These are phyloP conservation scores for Sarcodon sp. DNA, from an alignment of 768 basidiomycete genomes.

Conservation along the genomic window DNA sequence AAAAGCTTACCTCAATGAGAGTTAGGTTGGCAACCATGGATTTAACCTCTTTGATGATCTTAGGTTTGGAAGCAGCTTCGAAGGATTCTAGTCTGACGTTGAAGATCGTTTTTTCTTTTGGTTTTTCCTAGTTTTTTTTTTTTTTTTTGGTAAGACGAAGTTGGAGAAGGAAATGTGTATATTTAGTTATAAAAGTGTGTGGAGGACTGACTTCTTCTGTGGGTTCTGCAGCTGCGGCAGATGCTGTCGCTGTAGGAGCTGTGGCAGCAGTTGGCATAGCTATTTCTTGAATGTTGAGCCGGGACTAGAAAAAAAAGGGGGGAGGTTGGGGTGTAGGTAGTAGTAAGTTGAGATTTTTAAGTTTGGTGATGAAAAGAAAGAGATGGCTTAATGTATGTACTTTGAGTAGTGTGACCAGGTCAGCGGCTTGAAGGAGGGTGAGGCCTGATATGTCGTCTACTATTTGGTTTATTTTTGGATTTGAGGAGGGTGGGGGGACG, in stretches of 20 bases:
- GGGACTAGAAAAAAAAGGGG: no score
- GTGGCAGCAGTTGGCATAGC: constrained; percentile 76
- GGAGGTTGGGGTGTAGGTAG: no score
- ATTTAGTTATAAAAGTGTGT: neutral
- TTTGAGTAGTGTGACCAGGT: constrained; percentile 87
- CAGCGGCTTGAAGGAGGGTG: constrained; percentile 88
- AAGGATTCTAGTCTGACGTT: constrained; percentile 92
- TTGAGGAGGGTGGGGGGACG: constrained; percentile 31
- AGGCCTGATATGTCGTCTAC: constrained; percentile 88
- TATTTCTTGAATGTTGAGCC: constrained; percentile 95
- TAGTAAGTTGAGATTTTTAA: no score
- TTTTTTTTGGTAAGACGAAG: neutral
- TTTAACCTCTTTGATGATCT: constrained; percentile 97
- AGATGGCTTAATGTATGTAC: constrained; percentile 36
- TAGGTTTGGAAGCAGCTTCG: constrained; percentile 84
- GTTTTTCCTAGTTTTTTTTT: constrained; percentile 79
- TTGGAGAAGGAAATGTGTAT: neutral
- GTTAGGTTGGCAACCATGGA: constrained; percentile 91
- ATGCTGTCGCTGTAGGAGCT: constrained; percentile 39
- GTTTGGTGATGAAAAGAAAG: no score
- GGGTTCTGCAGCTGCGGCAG: constrained; percentile 46
- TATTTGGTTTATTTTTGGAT: constrained; percentile 66
- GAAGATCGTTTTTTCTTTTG: constrained; percentile 98
- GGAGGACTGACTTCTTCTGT: constrained; percentile 45
- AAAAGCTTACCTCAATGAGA: constrained; percentile 93